A percentile compares a stretch with the other conserved stretches of the same genome.
Evolutionary conservation across 2,329 filamentous ascomycete species (phyloP).

Genomic region (Penicillium sp.): DNA sequence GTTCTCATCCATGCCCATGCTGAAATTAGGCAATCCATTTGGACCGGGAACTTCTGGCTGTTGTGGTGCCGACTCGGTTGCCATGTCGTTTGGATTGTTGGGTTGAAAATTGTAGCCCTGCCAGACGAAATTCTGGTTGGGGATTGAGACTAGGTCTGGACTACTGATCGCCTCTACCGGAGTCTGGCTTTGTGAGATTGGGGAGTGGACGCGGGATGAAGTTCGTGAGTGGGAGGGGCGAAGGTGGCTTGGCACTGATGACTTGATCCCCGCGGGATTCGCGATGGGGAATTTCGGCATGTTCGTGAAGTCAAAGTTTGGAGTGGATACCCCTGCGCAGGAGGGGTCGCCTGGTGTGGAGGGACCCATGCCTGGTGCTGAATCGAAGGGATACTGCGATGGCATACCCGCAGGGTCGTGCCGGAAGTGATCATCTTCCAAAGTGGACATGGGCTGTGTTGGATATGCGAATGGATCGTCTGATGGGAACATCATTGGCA

Average conservation of each 20-base stretch:
- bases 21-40: slow-evolving; percentile 23
- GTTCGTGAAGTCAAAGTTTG: slow-evolving; percentile 30
- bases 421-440: slow-evolving; percentile 44
- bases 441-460: slow-evolving; percentile 48
- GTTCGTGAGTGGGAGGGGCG: slow-evolving; percentile 23
- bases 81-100: slow-evolving; percentile 15
- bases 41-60: slow-evolving; percentile 22
- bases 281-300: slow-evolving; percentile 26
- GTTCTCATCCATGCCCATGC: slow-evolving; percentile 27
- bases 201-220: slow-evolving; percentile 33
- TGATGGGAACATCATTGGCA: slow-evolving; percentile 52
- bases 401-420: slow-evolving; percentile 24
- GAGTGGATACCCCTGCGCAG: slow-evolving; percentile 19
- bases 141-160: slow-evolving; percentile 42
- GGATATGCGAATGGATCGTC: slow-evolving; percentile 52
- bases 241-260: slow-evolving; percentile 30
- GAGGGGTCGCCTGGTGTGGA: slow-evolving; percentile 17
- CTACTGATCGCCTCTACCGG: slow-evolving; percentile 37
- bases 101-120: slow-evolving; percentile 39
- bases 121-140: slow-evolving; percentile 43
- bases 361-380: slow-evolving; percentile 16
- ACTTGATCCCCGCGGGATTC: slow-evolving; percentile 21
- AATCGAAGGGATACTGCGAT: slow-evolving; percentile 26
- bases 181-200: slow-evolving; percentile 33
- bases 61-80: slow-evolving; percentile 16